Evolutionary conservation across 1,284 basidiomycete genomes (phyloP), one percentile per base, ranked within the genome.

Genomic region (Violaceomyces palustris): DNA sequence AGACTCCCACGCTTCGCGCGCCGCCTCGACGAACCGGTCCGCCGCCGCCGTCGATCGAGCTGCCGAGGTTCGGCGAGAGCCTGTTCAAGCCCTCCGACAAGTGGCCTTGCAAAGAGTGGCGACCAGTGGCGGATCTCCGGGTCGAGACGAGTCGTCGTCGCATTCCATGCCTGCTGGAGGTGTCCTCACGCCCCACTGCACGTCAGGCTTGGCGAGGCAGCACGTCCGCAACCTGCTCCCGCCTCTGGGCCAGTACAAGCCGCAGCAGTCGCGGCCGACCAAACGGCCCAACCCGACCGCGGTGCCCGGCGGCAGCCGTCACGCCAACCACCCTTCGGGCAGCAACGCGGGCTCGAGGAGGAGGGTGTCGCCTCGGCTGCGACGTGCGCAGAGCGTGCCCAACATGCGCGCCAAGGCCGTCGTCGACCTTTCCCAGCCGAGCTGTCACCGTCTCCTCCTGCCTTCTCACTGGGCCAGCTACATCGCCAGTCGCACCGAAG

Each of bases 331-430:
- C 15, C 42, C 35, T 33, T 14, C 21, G 32, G n/a, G n/a, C 41
- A n/a, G 35, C 47, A 6, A 35, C 36, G 8, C 15, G 26, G 15
- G 7, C 31, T 46, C 36, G 17, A 35, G 30, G 29, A 41, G 43
- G 15, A 45, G 44, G 17, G 27, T 35, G 18, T 35, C 40, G 36
- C 34, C 56, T 10, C 51, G 55, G 21, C 45, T 60, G 14, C 37
- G 40, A 4, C 51, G 60, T 9, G 48, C 55, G 14, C 48, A 59
- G 23, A 62, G 60, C 30, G 42, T 62, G 15, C 60, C 60, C 6
- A 62, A 62, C 31, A 21, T 62, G 18, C 49, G 57, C 7, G 60
- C 52, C 23, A 56, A 48, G 34, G 47, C 56, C 22, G 50, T 54
- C 1, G 23, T 59, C 29, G 60, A 62, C 41, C 25, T 62, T 4